Percentiles rank a stretch among this genome's conserved stretches.
Conservation (phyloP, 441 rosid genomes). For the Pelargonium citronellum region DNA sequence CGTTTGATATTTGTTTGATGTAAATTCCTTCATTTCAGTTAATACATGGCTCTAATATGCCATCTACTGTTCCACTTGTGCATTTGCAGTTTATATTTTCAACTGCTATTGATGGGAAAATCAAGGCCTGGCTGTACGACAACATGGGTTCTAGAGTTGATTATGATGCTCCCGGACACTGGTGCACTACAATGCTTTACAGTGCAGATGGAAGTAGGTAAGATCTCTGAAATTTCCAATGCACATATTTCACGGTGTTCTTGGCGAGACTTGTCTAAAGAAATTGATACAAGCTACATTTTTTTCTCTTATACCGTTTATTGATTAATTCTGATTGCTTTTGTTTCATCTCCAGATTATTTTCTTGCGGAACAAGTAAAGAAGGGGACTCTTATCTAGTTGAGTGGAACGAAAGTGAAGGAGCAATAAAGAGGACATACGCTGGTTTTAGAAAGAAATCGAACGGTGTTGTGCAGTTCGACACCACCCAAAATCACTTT, state of each 20-base stretch:
- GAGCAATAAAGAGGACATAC: slow-evolving; percentile 54
- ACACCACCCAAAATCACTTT: slow-evolving; percentile 62
- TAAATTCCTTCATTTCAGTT: neutral
- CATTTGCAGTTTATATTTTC: slow-evolving; percentile 62
- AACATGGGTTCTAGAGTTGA: slow-evolving; percentile 67
- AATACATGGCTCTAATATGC: neutral
- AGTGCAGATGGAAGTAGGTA: slow-evolving; percentile 82
- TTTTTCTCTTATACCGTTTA: neutral
- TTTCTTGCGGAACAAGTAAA: slow-evolving; percentile 74
- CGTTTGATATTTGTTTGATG: slow-evolving; percentile 1
- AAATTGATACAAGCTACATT: neutral
- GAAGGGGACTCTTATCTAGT: slow-evolving; percentile 70
- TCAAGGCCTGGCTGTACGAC: slow-evolving; percentile 81
- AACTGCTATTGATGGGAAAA: slow-evolving; percentile 74
- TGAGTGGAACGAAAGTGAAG: slow-evolving; percentile 91
- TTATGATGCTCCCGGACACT: slow-evolving; percentile 72
- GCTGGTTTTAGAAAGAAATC: slow-evolving; percentile 65
- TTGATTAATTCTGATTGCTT: neutral
- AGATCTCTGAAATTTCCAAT: neutral
- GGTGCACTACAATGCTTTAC: slow-evolving; percentile 65
- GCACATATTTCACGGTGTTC: slow-evolving; percentile 18
- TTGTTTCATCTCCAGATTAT: slow-evolving; percentile 35
- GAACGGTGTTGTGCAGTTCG: slow-evolving; percentile 61
- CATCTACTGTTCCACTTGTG: neutral
- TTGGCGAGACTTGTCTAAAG: neutral